A percentile compares a stretch with the other conserved stretches of the same genome.
Conservation (phyloP, 345 rosid species). For the Melastoma malabathricum region DNA sequence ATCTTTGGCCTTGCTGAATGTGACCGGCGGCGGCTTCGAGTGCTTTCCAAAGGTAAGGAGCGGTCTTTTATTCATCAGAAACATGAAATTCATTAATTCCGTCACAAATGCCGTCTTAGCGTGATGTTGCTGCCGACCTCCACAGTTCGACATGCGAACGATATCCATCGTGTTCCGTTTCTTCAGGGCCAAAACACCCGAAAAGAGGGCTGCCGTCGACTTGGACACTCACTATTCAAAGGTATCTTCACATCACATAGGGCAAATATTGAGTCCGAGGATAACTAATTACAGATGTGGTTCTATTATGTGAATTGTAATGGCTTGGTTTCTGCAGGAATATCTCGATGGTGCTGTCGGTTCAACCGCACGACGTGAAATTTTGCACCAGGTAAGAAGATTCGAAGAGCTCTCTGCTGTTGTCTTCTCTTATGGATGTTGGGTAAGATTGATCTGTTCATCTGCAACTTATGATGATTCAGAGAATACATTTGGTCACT, state of each 20-base stretch:
- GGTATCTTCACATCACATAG: slow-evolving; percentile 14
- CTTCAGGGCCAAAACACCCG: slow-evolving; percentile 73
- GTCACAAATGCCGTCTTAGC: too few relatives aligned
- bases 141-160: slow-evolving; percentile 54
- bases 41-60: slow-evolving; percentile 77
- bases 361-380: slow-evolving; percentile 41
- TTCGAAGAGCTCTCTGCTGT: not conserved
- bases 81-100: too few relatives aligned
- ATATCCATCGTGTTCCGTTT: slow-evolving; percentile 73
- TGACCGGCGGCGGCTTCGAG: slow-evolving; percentile 91
- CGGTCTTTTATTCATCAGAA: not conserved
- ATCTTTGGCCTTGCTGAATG: slow-evolving; percentile 81
- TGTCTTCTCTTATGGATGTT: not conserved
- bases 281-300: too few relatives aligned
- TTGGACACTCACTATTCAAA: slow-evolving; percentile 85
- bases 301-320: not conserved
- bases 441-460: not conserved
- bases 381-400: slow-evolving; percentile 55
- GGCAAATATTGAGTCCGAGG: too few relatives aligned
- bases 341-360: slow-evolving; percentile 73
- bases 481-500: slow-evolving; percentile 5
- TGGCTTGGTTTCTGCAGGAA: slow-evolving; percentile 31
- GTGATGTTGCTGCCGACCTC: too few relatives aligned
- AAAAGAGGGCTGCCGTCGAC: slow-evolving; percentile 91
- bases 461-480: not conserved